phyloP scores from a whole-genome alignment of 2,329 filamentous ascomycete species.

The Nemania sp. region DNA sequence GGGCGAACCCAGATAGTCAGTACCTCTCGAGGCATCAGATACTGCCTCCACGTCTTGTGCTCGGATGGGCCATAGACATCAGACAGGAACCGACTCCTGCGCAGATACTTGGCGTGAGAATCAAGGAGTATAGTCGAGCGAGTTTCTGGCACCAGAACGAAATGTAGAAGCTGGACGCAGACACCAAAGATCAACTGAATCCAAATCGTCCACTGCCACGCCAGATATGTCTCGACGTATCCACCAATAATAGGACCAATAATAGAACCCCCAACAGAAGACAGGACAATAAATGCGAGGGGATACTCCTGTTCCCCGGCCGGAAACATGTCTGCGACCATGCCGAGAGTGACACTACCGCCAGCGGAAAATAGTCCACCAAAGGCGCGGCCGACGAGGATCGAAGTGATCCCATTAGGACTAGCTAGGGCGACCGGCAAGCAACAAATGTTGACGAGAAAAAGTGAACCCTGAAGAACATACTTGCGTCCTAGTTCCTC shows the following conservation, averaged over 20 bases:
- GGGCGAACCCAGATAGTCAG: conserved; percentile 67
- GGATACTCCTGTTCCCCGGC: conserved; percentile 69
- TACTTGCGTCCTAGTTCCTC: conserved; percentile 66
- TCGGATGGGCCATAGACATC: conserved; percentile 63
- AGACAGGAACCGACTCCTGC: conserved; percentile 58
- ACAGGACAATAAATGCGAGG: conserved; percentile 70
- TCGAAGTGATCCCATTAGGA: conserved; percentile 53
- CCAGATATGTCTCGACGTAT: conserved; percentile 60
- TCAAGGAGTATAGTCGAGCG: conserved; percentile 69
- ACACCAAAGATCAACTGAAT: conserved; percentile 69
- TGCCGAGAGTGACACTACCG: conserved; percentile 73
- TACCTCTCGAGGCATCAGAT: conserved; percentile 58
- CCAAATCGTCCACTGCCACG: conserved; percentile 73
- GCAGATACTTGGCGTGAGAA: conserved; percentile 66
- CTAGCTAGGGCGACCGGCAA: conserved; percentile 58
- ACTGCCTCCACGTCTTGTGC: conserved; percentile 52
- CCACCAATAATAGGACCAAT: conserved; percentile 67
- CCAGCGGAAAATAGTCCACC: conserved; percentile 72
- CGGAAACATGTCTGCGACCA: conserved; percentile 73
- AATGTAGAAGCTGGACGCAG: conserved; percentile 63
- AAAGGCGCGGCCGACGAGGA: conserved; percentile 57
- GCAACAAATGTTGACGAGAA: conserved; percentile 67
- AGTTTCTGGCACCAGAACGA: conserved; percentile 70
- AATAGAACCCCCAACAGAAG: conserved; percentile 66
- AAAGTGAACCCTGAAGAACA: conserved; percentile 62